Conservation (phyloP, 2,329 filamentous ascomycete species). For the Cordyceps pruinosa region DNA sequence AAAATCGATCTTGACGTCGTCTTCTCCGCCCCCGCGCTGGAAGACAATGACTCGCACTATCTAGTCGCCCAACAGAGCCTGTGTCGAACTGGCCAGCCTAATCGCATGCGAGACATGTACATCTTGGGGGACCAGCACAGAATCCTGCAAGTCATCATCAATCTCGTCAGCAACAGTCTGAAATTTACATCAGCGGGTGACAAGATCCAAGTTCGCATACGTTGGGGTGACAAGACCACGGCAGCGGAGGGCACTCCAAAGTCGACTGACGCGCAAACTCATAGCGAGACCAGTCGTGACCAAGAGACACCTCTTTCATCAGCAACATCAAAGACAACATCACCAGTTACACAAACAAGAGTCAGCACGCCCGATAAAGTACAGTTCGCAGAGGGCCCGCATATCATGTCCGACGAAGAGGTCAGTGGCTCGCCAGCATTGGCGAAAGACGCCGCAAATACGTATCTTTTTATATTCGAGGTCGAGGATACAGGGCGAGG, state of each 20-base stretch:
- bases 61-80: not conserved
- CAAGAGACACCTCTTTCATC: not conserved
- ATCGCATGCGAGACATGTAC: constrained; percentile 74
- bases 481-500: constrained; percentile 84
- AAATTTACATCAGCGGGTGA: constrained; percentile 82
- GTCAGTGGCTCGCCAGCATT: not conserved
- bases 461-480: constrained; percentile 78
- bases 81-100: constrained; percentile 30
- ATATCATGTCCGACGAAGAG: not conserved
- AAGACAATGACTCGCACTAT: not conserved
- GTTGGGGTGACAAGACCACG: constrained; percentile 55
- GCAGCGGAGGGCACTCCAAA: too few relatives aligned
- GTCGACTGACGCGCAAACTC: not conserved
- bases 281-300: not conserved
- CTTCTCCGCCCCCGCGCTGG: constrained; percentile 44
- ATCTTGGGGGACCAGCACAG: constrained; percentile 90
- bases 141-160: constrained; percentile 89
- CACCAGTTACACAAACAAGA: not conserved
- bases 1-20: constrained; percentile 66
- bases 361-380: not conserved
- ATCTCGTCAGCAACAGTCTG: constrained; percentile 82
- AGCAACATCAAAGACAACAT: not conserved
- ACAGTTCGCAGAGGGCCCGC: not conserved
- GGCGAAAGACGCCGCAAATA: constrained; percentile 46
- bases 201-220: constrained; percentile 68